phyloP scores from a whole-genome alignment of 192 early-diverging fungal species.

The Entomortierella parvispora region DNA sequence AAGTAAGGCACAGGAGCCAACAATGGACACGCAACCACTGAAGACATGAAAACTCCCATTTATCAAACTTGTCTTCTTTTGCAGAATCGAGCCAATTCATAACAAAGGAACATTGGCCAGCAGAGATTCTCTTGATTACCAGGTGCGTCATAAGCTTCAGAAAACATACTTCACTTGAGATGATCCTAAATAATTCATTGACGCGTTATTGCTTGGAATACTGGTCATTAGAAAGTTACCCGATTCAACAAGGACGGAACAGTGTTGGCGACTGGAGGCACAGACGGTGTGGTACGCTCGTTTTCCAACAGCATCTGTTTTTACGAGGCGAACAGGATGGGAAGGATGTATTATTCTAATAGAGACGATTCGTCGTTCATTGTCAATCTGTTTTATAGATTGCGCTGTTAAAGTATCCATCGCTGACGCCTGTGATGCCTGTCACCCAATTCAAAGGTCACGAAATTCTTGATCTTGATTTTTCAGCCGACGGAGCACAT shows the following conservation, averaged over 20 bases:
- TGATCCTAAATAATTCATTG: no score
- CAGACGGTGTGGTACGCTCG: constrained; percentile 72
- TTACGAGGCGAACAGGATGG: background rate
- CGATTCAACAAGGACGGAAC: constrained; percentile 74
- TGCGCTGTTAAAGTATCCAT: constrained; percentile 71
- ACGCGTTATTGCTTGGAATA: no score
- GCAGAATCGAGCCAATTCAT: constrained; percentile 49
- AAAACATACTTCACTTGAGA: background rate
- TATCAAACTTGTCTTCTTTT: background rate
- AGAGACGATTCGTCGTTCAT: no score
- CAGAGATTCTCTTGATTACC: constrained; percentile 62
- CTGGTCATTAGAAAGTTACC: constrained; percentile 66
- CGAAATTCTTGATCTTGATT: constrained; percentile 74
- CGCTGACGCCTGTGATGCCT: constrained; percentile 57
- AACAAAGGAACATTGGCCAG: constrained; percentile 60
- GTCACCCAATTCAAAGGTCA: constrained; percentile 64
- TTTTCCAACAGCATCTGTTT: background rate
- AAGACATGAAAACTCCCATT: background rate
- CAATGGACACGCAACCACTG: background rate
- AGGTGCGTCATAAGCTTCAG: constrained; percentile 55
- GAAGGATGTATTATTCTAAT: background rate
- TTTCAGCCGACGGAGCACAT: constrained; percentile 60
- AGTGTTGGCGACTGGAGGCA: constrained; percentile 71
- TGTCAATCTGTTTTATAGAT: no score
- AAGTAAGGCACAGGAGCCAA: constrained; percentile 25